Evolutionary conservation across 2,329 filamentous ascomycete species (phyloP), one percentile per base, ranked within the genome.

Genomic region (Claviceps sorghi): DNA sequence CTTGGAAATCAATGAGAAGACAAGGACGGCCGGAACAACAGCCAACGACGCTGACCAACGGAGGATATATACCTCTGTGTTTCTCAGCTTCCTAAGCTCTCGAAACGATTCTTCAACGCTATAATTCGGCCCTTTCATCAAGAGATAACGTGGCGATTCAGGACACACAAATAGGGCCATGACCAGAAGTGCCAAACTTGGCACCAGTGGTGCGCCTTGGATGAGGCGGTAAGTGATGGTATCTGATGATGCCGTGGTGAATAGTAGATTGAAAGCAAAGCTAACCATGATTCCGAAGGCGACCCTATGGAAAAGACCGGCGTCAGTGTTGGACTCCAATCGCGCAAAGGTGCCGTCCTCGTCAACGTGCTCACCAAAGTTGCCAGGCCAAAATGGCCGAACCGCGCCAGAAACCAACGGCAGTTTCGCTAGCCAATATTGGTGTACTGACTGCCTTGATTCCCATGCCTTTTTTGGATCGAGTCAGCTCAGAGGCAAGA

Each of bases 381-480:
- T 75, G 72, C 72, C 72, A 75, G 4, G 69, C 70, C 0, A 75
- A 62, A 17, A 74, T 71, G 1, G 69, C 69, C 13, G 70, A 72
- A 1, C 72, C 72, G 58, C 72, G 64, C 72, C 72, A 74, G 55
- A 69, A 73, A 0, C 70, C 69, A 15, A 73, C 65, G 0, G 72
- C 69, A 0, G 70, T 73, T 57, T 75, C 72, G 8, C 69, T 70
- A 2, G 71, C 72, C 2, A 75, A 62, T 17, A 74, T 72, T 0
- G 72, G 69, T 0, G 72, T 71, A 40, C 70, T 74, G 38, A 74
- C 71, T 0, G 72, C 72, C 54, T 74, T 74, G 29, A 75, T 65
- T 0, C 72, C 72, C 72, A 75, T 75, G 1, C 69, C 72, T 66
- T 66, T 13, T 36, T n/a, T 5, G 46, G n/a, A 2, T 7, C 2